Percentiles rank a stretch among this genome's conserved stretches.
These are phyloP conservation scores for Globisporangium camurandrum DNA, from an alignment of 352 stramenopile species.

Conservation along the genomic window DNA sequence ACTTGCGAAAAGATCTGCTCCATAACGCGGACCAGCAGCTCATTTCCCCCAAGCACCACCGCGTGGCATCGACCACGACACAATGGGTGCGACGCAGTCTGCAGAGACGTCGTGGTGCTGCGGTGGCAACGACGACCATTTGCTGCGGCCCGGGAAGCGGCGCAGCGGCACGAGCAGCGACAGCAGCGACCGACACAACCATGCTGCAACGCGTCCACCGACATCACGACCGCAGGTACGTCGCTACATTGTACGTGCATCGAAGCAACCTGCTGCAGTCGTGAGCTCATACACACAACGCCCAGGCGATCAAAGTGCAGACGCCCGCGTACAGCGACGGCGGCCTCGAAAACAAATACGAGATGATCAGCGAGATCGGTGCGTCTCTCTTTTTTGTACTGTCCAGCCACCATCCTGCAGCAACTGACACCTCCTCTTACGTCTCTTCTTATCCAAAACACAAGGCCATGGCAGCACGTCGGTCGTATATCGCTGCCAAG, in stretches of 20 bases:
- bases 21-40: too few species aligned
- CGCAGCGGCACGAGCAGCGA: constrained; percentile 25
- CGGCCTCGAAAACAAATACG: constrained; percentile 76
- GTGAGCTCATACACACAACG: not conserved
- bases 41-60: too few species aligned
- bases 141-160: constrained; percentile 34
- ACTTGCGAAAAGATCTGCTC: too few species aligned
- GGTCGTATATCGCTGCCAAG: constrained; percentile 74
- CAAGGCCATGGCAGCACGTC: constrained; percentile 81
- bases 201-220: constrained; percentile 12
- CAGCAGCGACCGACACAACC: constrained; percentile 15
- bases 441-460: too few species aligned
- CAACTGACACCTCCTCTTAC: too few species aligned
- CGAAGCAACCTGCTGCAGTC: too few species aligned
- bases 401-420: too few species aligned
- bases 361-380: constrained; percentile 81
- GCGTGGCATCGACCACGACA: too few species aligned
- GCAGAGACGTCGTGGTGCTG: constrained; percentile 41
- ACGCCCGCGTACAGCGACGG: constrained; percentile 61
- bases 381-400: too few species aligned
- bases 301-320: constrained; percentile 64
- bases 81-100: constrained; percentile 33
- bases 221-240: constrained; percentile 21
- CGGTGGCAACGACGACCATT: constrained; percentile 20
- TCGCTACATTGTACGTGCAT: not conserved